These are phyloP conservation scores for Aspergillus ustus DNA, from an alignment of 2,329 filamentous ascomycete genomes.

Conservation along the genomic window DNA sequence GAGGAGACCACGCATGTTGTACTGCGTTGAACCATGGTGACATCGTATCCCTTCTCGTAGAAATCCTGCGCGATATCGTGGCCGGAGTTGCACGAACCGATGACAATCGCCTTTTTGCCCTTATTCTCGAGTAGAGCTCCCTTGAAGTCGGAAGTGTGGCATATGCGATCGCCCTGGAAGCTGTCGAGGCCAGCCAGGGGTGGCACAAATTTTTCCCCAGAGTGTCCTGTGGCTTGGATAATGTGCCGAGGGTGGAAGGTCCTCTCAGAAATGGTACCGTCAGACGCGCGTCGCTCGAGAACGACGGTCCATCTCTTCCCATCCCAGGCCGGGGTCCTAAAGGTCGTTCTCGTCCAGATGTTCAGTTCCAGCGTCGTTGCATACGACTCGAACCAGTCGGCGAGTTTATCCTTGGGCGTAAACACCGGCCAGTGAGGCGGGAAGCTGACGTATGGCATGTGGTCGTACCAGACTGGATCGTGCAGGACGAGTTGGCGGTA, in stretches of 20 bases:
- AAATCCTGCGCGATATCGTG: slow-evolving; percentile 73
- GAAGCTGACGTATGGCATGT: slow-evolving; percentile 67
- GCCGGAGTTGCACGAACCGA: slow-evolving; percentile 71
- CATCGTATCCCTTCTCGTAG: slow-evolving; percentile 66
- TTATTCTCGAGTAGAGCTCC: slow-evolving; percentile 53
- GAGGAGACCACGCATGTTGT: slow-evolving; percentile 68
- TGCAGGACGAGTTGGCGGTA: slow-evolving; percentile 71
- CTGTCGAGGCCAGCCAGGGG: slow-evolving; percentile 53
- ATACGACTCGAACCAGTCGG: slow-evolving; percentile 70
- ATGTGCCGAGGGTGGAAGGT: slow-evolving; percentile 66
- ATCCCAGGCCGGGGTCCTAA: slow-evolving; percentile 54
- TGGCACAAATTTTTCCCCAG: slow-evolving; percentile 64
- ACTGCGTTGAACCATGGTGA: slow-evolving; percentile 72
- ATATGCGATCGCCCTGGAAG: slow-evolving; percentile 64
- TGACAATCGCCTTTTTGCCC: slow-evolving; percentile 66
- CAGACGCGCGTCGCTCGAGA: slow-evolving; percentile 49
- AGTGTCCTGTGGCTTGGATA: slow-evolving; percentile 70
- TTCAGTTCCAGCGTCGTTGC: slow-evolving; percentile 69
- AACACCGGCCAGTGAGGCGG: slow-evolving; percentile 70
- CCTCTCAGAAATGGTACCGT: slow-evolving; percentile 51
- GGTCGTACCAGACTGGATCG: slow-evolving; percentile 63
- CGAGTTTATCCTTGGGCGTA: slow-evolving; percentile 73
- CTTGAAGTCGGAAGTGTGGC: slow-evolving; percentile 65
- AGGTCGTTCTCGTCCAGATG: slow-evolving; percentile 63
- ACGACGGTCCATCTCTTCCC: slow-evolving; percentile 60